Evolutionary conservation across 2,329 filamentous ascomycete species (phyloP), one percentile per base, ranked within the genome.

Genomic region (Teratosphaeria zuluensis): DNA sequence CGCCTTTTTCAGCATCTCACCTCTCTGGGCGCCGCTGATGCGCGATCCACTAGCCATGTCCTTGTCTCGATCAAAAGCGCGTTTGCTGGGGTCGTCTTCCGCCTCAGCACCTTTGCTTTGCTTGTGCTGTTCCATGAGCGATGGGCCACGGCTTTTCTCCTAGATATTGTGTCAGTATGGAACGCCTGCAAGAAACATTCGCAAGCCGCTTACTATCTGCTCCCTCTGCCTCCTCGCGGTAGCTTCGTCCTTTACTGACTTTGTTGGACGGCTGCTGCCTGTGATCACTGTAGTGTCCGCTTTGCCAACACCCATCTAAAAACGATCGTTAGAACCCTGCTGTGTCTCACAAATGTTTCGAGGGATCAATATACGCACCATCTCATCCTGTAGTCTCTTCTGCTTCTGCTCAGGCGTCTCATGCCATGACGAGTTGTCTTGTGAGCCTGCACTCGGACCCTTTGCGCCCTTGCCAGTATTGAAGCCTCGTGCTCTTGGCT

Each of bases 361-460:
- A 28, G 24, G 24, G 24, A 28, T 4, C 24, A 28, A 4, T 28
- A 28, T 28, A 28, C 24, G 24, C 24, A 28, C 24, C 11, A 95
- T 88, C 56, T 94, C 84, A 70, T 95, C 85, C 66, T 88, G 86
- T 24, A 96, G 75, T 46, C 90, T 81, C 72, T 87, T 86, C 59
- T 89, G 84, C 73, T 95, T 95, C 74, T 96, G 83, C 70, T 92
- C 89, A 0, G 90, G 89, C 8, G 90, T 96, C 73, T 97, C 92
- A 0, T 90, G 92, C 92, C 92, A 97, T 51, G 92, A 84, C 24
- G 84, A 84, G 12, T 71, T 75, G 19, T 73, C 72, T 8, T 68
- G 71, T 4, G 71, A 73, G n/a, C 70, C 70, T 4, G 74, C 73
- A 28, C 65, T 62, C 4, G 74, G 66, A 8, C 73, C 76, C 61